Evolutionary conservation across 305 asterid species (phyloP).

Genomic region (Rubia tinctorum): DNA sequence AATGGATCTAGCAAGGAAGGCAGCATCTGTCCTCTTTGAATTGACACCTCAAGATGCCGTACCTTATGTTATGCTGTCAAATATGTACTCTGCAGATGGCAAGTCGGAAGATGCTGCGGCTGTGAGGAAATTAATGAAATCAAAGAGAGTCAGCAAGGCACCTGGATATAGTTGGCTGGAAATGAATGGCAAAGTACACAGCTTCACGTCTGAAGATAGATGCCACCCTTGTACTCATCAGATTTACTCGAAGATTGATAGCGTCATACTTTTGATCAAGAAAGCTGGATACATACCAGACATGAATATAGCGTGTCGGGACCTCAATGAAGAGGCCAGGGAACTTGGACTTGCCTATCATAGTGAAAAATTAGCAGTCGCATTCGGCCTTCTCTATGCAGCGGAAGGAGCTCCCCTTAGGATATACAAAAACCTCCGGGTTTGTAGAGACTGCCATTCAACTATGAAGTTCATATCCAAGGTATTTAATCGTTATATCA

Average conservation of each 20-base stretch:
- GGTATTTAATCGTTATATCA: conserved; percentile 38
- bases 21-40: conserved; percentile 55
- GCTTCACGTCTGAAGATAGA: conserved; percentile 63
- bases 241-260: conserved; percentile 49
- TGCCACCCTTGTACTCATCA: conserved; percentile 40
- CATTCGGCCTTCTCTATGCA: conserved; percentile 55
- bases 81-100: conserved; percentile 59
- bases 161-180: conserved; percentile 82
- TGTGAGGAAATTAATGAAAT: conserved; percentile 55
- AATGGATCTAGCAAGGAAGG: conserved; percentile 59
- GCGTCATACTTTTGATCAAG: conserved; percentile 38
- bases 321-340: conserved; percentile 65
- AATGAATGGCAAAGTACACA: conserved; percentile 45
- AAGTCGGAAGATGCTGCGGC: conserved; percentile 75
- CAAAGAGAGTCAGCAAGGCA: conserved; percentile 50
- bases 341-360: conserved; percentile 58
- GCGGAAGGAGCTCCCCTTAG: conserved; percentile 51
- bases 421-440: conserved; percentile 64
- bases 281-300: conserved; percentile 76
- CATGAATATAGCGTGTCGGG: conserved; percentile 56
- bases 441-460: conserved; percentile 81
- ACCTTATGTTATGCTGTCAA: conserved; percentile 74
- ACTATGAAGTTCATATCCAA: conserved; percentile 59
- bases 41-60: conserved; percentile 71
- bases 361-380: conserved; percentile 82